Conservation (phyloP, 345 rosid species). For the Geranium brycei region DNA sequence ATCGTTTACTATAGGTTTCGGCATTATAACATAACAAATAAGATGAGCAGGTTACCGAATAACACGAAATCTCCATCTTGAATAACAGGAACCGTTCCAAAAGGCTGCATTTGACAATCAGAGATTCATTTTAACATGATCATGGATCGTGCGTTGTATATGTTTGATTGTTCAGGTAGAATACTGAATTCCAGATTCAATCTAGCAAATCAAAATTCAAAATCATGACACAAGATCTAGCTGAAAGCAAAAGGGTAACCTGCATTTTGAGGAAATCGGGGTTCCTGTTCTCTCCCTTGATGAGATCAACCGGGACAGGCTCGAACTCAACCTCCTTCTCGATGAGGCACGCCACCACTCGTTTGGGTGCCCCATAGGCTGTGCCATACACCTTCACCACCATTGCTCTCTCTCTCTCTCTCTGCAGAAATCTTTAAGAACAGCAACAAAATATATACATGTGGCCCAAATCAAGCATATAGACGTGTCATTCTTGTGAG, state of each 20-base stretch:
- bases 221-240: not conserved
- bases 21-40: not conserved
- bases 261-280: conserved; percentile 48
- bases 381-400: conserved; percentile 60
- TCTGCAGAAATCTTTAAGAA: too few species aligned
- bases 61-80: conserved; percentile 57
- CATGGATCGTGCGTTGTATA: not conserved
- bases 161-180: not conserved
- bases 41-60: conserved; percentile 27
- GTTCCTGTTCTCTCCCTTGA: conserved; percentile 44
- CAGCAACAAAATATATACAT: too few species aligned
- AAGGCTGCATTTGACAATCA: conserved; percentile 34
- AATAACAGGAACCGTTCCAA: conserved; percentile 51
- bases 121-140: not conserved
- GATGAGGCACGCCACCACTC: conserved; percentile 30
- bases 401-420: conserved; percentile 14
- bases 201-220: not conserved
- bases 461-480: too few species aligned
- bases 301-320: conserved; percentile 43
- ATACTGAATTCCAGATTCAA: not conserved
- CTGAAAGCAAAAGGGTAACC: conserved; percentile 18
- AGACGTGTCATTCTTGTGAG: too few species aligned
- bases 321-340: conserved; percentile 58
- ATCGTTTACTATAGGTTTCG: too few species aligned
- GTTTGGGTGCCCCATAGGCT: conserved; percentile 37